Base-by-base conservation (phyloP, 345 rosid species). In the Sonneratia alba region DNA sequence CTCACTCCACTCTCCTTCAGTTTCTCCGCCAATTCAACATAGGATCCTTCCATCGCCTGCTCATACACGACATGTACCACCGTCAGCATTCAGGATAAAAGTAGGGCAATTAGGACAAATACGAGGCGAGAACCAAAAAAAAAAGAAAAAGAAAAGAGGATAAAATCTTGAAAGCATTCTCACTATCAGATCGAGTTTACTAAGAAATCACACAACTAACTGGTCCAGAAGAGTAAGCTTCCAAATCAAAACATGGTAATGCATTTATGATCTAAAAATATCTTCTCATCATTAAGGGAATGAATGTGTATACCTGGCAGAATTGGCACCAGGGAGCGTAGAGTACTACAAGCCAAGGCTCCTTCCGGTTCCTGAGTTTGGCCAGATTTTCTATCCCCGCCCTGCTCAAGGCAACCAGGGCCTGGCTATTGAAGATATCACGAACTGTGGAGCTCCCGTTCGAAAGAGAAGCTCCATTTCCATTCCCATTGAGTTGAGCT, bases 241-340 rank as follows among this genome's bases (percentile, higher is more conserved):
- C 7, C 43, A 40, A 40, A 8, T 4, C 43, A 40, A 4, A 4
- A n/a, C 21, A n/a, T 61, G 7, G 4, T n/a, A 40, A 32, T 27
- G 32, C 32, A 27, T 27, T 27, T 27, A 27, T 27, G 32, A 27
- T 27, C 19, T 19, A n/a, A n/a, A 14, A 21, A 61, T 61, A n/a
- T 2, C 14, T 32, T 65, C 16, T 27, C 19, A 65, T 22, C 11
- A 6, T 12, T 6, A 37, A n/a, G n/a, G 70, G 34, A 19, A 21
- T 36, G 42, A 10, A 9, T 70, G 36, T 49, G 47, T 70, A 78
- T 67, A 87, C 98, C 81, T 88, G 96, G 85, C 97, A 95, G 71
- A 86, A 95, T 1, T 70, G 96, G 84, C 99, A 94, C 99, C 99
- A 92, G 32, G 99, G 99, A 3, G 99, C 99, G 55, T 95, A 95